Base-by-base conservation (phyloP, 305 asterid genomes). In the Rubia balearica region DNA sequence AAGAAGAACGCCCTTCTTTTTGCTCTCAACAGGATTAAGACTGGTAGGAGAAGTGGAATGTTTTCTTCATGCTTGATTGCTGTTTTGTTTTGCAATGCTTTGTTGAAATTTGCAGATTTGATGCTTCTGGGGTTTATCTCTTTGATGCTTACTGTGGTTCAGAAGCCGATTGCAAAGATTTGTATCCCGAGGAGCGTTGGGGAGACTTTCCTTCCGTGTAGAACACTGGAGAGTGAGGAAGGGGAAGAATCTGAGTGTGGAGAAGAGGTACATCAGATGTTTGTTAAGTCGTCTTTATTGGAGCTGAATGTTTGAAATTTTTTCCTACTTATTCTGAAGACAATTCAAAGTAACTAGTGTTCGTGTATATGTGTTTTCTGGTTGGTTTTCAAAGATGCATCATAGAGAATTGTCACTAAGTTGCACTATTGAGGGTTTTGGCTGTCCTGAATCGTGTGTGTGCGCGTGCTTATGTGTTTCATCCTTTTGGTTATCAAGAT, bases 111-210 rank as follows among this genome's bases (percentile, higher is more conserved):
- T 81, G 79, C 78, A 90, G 96, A 88, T 57, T 77, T 90, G 85
- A 40, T 88, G 88, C 92, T 88, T 72, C 73, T 88, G 85, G 96
- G 96, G 69, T 90, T 90, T 71, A 78, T 90, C 71, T 90, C 95
- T 40, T 83, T 87, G 85, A 67, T 85, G 59, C 80, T 88, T 62
- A 82, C 90, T 16, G 83, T 87, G 43, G 63, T 69, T 40, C 87
- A 87, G 76, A 85, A 38, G 85, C 80, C 70, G 40, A 82, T 90
- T 73, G 78, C 92, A 42, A 82, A 61, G 5, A 87, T 87, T 33
- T 88, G 96, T 57, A 81, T 86, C 56, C 88, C 89, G 0, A 71
- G 79, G 62, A 75, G 74, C 22, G 79, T 70, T 19, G 81, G 80
- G 1, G 81, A 88, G 21, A 72, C 84, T 14, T 90, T 90, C 71